Conservation (phyloP, 2,329 filamentous ascomycete species). For the Exophiala bonariae region DNA sequence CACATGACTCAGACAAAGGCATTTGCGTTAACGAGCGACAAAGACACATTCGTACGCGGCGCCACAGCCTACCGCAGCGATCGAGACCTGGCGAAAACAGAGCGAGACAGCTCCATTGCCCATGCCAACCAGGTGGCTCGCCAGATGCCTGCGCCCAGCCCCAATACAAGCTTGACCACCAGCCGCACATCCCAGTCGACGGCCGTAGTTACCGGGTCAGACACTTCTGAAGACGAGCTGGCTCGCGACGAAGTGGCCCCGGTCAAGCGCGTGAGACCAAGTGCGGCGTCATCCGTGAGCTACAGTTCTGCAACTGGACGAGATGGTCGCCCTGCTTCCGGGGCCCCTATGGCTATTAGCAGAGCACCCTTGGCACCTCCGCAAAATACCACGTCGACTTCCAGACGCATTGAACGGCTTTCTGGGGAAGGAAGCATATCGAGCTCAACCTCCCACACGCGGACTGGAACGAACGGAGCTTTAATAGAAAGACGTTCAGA, state of each 20-base stretch:
- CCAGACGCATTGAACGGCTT: slow-evolving; percentile 1
- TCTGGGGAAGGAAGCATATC: slow-evolving; percentile 1
- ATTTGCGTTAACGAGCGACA: slow-evolving; percentile 32
- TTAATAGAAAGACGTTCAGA: no score
- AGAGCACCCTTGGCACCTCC: slow-evolving; percentile 5
- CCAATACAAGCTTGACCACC: slow-evolving; percentile 3
- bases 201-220: background rate
- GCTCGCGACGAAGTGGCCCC: slow-evolving; percentile 6
- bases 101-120: slow-evolving; percentile 39
- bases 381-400: slow-evolving; percentile 2
- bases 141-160: slow-evolving; percentile 10
- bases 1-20: slow-evolving; percentile 40
- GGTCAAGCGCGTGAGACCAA: slow-evolving; percentile 6
- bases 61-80: slow-evolving; percentile 42
- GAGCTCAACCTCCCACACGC: background rate
- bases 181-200: slow-evolving; percentile 14
- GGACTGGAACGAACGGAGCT: no score
- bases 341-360: slow-evolving; percentile 1
- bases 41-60: slow-evolving; percentile 36
- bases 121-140: slow-evolving; percentile 30
- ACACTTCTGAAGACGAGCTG: slow-evolving; percentile 8
- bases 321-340: slow-evolving; percentile 9
- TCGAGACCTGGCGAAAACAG: slow-evolving; percentile 38
- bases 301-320: slow-evolving; percentile 12
- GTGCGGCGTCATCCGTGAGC: slow-evolving; percentile 2